phyloP scores from a whole-genome alignment of 441 rosid genomes.

The Biscutella laevigata region DNA sequence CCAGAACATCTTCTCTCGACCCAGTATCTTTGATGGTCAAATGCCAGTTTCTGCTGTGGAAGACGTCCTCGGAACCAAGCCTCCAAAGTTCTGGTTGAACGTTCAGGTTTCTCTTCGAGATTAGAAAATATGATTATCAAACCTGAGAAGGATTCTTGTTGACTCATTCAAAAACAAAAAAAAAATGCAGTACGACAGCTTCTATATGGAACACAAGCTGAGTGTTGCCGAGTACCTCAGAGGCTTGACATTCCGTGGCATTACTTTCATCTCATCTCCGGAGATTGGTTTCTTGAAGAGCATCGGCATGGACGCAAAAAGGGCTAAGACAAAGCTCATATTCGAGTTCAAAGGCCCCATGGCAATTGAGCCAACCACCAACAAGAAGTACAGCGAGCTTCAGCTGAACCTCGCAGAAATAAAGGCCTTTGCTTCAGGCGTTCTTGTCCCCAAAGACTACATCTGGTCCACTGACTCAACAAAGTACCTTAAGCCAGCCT shows the following conservation, averaged over 20 bases:
- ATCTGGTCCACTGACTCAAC: conserved; percentile 46
- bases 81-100: conserved; percentile 56
- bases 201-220: conserved; percentile 54
- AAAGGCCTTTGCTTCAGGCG: conserved; percentile 61
- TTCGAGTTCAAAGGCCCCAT: conserved; percentile 39
- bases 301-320: conserved; percentile 34
- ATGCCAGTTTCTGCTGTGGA: conserved; percentile 40
- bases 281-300: conserved; percentile 71
- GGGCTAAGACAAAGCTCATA: conserved; percentile 42
- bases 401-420: conserved; percentile 42
- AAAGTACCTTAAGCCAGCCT: conserved; percentile 42
- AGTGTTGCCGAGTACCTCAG: conserved; percentile 33
- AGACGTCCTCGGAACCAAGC: conserved; percentile 31
- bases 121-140: background rate
- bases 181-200: conserved; percentile 46
- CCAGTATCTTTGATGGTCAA: conserved; percentile 41
- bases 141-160: background rate
- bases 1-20: conserved; percentile 49
- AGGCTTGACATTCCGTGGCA: conserved; percentile 14
- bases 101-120: conserved; percentile 44
- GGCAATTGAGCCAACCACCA: conserved; percentile 60
- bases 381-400: conserved; percentile 41
- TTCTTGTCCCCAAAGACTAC: conserved; percentile 68
- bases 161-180: background rate
- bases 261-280: conserved; percentile 54